Evolutionary conservation across 108 stramenopile species (phyloP), one percentile per base, ranked within the genome.

Genomic region (Bacterosira constricta): DNA sequence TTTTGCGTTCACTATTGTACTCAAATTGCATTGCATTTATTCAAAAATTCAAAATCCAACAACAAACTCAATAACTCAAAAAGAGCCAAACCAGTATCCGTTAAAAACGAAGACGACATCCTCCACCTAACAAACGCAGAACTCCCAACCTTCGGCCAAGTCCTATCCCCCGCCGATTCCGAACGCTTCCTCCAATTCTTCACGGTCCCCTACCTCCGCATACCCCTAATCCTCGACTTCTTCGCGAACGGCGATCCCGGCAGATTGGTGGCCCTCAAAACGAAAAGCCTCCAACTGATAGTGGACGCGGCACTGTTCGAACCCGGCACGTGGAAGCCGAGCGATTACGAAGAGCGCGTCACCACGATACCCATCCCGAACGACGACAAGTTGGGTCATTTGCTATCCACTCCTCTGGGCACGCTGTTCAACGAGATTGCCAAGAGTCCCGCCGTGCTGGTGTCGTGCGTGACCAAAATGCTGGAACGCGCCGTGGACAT

Each of bases 271-370:
- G 95, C 94, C 6, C 79, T 98, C 27, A 88, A 89, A 32, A 86
- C 93, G 17, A 90, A 91, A 46, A 89, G 93, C 7, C 79, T 98
- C 36, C 98, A 98, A 64, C 84, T 92, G 25, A 96, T 98, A 70
- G 89, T 98, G 1, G 96, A 97, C 51, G 96, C 96, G 7, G 95
- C 96, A 11, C 69, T 98, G 20, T 98, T 97, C 74, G 98, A 98
- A 76, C 98, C 98, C 18, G 96, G 96, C 32, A 79, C 83, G 39
- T 98, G 95, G 95, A 91, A 88, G 62, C 87, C 91, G 9, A 85
- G 93, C 27, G 84, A 92, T 39, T 90, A 84, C 52, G 83, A 83
- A 0, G 91, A 88, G 52, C 77, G 83, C 25, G 84, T 94, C 53
- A 77, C 83, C 6, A 87, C 93, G 64, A 85, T 96, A 53, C 95